These are phyloP conservation scores for Aspergillus sp. DNA, from an alignment of 2,329 filamentous ascomycete species.

Conservation along the genomic window DNA sequence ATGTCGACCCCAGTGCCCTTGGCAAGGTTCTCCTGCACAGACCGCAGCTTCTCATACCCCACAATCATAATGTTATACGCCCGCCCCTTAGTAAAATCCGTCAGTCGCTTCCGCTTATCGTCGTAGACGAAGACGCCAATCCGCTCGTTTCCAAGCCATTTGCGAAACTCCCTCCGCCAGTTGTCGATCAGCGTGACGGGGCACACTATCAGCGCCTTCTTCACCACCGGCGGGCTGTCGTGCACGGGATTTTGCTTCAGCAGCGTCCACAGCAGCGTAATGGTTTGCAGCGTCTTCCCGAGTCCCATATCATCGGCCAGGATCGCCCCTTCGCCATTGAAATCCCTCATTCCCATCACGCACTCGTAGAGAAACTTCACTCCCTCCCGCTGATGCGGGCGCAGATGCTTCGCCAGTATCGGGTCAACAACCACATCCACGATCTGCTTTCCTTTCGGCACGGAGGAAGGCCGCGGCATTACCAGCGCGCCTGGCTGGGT, in stretches of 20 bases:
- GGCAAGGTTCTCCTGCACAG: conserved; percentile 63
- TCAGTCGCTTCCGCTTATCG: conserved; percentile 58
- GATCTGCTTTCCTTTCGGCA: conserved; percentile 60
- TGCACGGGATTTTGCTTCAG: conserved; percentile 69
- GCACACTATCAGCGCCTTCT: conserved; percentile 70
- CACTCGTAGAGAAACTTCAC: conserved; percentile 72
- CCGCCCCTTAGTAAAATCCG: conserved; percentile 67
- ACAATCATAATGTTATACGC: conserved; percentile 71
- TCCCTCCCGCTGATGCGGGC: conserved; percentile 67
- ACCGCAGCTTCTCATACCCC: conserved; percentile 67
- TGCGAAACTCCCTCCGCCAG: conserved; percentile 70
- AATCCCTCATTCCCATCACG: conserved; percentile 68
- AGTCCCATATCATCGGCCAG: conserved; percentile 75
- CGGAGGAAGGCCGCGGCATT: conserved; percentile 60
- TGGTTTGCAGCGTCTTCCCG: conserved; percentile 71
- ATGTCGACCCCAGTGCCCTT: conserved; percentile 65
- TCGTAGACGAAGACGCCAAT: conserved; percentile 67
- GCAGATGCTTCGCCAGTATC: conserved; percentile 58
- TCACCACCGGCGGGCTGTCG: conserved; percentile 59
- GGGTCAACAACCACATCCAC: conserved; percentile 74
- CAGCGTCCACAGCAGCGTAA: conserved; percentile 68
- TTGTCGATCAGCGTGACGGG: conserved; percentile 71
- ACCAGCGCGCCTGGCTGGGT: conserved; percentile 58
- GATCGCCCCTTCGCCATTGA: conserved; percentile 66
- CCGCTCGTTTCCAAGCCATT: conserved; percentile 69